Conservation (phyloP, 129 eudicot species). For the Saposhnikovia divaricata region DNA sequence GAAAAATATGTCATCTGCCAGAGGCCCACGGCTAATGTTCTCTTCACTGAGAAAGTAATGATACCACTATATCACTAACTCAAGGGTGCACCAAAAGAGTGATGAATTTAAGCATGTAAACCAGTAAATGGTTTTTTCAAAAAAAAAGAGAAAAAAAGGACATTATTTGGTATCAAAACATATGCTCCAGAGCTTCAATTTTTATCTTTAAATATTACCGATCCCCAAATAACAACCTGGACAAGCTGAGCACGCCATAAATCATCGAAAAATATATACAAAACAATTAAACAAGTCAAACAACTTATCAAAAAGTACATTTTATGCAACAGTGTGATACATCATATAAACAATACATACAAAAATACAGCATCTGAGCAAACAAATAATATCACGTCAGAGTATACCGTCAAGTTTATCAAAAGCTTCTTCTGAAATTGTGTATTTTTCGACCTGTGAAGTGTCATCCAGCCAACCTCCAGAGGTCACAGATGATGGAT, state of each 20-base stretch:
- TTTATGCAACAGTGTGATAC: neutral
- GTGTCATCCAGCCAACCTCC: constrained; percentile 99
- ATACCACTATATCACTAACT: neutral
- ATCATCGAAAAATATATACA: too few species aligned
- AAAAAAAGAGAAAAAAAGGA: neutral
- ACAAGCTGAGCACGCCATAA: neutral
- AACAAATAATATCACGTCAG: neutral
- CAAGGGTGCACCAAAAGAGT: neutral
- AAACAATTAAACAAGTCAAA: neutral
- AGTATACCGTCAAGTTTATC: constrained; percentile 77
- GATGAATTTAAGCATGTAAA: neutral
- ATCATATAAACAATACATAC: neutral
- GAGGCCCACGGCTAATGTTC: neutral
- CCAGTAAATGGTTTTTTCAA: neutral
- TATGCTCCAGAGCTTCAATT: neutral
- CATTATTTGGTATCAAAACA: neutral
- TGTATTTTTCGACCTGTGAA: constrained; percentile 89
- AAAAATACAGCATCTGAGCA: neutral
- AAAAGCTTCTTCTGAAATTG: constrained; percentile 85
- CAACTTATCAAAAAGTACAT: neutral
- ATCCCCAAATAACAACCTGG: neutral
- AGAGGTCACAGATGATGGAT: constrained; percentile 93
- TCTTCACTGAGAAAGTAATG: neutral
- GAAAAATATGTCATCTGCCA: neutral
- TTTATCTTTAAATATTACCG: neutral